Conservation (phyloP, 2,329 filamentous ascomycete genomes). For the Fusarium papillatum region DNA sequence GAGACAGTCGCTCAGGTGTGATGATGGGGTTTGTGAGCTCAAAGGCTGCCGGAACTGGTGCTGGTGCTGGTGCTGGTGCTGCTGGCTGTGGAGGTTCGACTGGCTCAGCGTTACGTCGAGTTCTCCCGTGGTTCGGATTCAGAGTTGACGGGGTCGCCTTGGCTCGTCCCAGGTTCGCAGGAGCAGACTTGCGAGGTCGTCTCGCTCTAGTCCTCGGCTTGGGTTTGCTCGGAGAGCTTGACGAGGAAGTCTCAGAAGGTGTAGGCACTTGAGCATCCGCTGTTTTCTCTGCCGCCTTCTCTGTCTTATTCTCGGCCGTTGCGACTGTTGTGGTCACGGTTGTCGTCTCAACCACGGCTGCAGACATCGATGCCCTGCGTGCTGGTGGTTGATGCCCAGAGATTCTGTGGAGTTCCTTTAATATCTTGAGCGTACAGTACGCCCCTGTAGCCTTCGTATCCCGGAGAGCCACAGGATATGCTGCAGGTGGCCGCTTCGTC, state of each 20-base stretch:
- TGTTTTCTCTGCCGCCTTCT: neutral
- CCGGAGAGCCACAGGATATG: conserved; percentile 58
- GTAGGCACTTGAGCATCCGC: conserved; percentile 1
- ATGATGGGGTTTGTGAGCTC: neutral
- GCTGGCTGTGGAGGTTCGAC: neutral
- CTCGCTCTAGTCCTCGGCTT: conserved; percentile 44
- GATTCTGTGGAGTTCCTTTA: conserved; percentile 54
- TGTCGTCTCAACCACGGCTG: conserved; percentile 9
- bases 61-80: neutral
- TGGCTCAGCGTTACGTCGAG: conserved; percentile 38
- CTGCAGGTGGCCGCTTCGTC: conserved; percentile 49
- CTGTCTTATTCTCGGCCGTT: neutral
- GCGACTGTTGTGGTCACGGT: neutral
- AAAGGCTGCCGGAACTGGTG: neutral
- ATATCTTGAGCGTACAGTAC: conserved; percentile 59
- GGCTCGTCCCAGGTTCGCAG: conserved; percentile 49
- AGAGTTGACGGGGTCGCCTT: conserved; percentile 48
- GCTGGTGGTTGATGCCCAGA: conserved; percentile 41
- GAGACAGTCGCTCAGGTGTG: conserved; percentile 21
- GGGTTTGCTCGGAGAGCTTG: conserved; percentile 20
- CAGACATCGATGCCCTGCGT: conserved; percentile 33
- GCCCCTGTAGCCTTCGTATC: conserved; percentile 62
- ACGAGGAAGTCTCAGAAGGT: conserved; percentile 8
- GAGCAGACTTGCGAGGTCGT: conserved; percentile 56
- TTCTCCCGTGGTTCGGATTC: conserved; percentile 53